A percentile compares a stretch with the other conserved stretches of the same genome.
These are phyloP conservation scores for Aphanoascus verrucosus DNA, from an alignment of 2,329 filamentous ascomycete species.

Conservation along the genomic window DNA sequence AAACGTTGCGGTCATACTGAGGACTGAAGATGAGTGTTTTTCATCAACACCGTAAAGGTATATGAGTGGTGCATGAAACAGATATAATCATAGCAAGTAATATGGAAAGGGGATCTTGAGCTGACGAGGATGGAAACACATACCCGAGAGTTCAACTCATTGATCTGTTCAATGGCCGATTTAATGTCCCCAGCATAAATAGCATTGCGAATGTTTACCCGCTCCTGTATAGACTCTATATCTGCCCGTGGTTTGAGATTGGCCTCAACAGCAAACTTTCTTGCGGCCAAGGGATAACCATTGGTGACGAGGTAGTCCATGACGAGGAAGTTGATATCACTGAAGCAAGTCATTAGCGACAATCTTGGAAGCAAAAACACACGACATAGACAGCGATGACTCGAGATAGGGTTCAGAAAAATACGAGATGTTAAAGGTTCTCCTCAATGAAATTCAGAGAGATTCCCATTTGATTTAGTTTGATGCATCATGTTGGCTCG, in stretches of 20 bases:
- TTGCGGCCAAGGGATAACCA: slow-evolving; percentile 84
- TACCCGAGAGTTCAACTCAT: slow-evolving; percentile 86
- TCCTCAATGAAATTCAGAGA: slow-evolving; percentile 96
- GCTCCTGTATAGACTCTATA: slow-evolving; percentile 59
- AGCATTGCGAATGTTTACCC: slow-evolving; percentile 71
- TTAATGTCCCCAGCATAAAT: slow-evolving; percentile 83
- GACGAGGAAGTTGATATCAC: slow-evolving; percentile 89
- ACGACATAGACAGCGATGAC: slow-evolving; percentile 9
- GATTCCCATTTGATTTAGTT: slow-evolving; percentile 97
- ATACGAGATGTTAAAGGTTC: slow-evolving; percentile 59
- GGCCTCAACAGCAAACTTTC: slow-evolving; percentile 87
- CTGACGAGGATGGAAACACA: slow-evolving; percentile 27
- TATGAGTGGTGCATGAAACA: slow-evolving; percentile 99
- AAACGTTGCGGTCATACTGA: slow-evolving; percentile 59
- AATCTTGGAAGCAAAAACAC: not conserved
- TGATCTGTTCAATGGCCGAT: slow-evolving; percentile 72
- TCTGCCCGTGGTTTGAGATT: slow-evolving; percentile 69
- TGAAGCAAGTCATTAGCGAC: slow-evolving; percentile 36
- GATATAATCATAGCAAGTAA: slow-evolving; percentile 67
- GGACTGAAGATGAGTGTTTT: slow-evolving; percentile 64
- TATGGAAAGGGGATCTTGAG: slow-evolving; percentile 11
- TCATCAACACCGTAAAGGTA: slow-evolving; percentile 79
- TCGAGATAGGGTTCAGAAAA: slow-evolving; percentile 46
- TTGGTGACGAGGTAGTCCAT: slow-evolving; percentile 96
- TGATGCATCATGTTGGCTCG: slow-evolving; percentile 59